phyloP scores from a whole-genome alignment of 2,329 filamentous ascomycete genomes.

The Exophiala viscosa region DNA sequence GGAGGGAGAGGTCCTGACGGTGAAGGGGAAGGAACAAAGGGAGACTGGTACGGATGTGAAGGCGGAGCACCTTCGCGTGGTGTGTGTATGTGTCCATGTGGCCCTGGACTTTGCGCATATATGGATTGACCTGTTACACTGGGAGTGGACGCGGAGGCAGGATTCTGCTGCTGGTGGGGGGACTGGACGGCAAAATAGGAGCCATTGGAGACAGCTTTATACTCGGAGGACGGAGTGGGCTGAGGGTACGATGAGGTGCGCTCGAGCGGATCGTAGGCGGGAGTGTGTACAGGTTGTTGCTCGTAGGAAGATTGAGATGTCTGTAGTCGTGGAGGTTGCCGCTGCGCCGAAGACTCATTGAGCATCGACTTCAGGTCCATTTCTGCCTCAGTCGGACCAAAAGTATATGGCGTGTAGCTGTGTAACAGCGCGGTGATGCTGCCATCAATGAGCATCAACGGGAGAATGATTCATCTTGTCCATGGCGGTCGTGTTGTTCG shows the following conservation, averaged over 20 bases:
- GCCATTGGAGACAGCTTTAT: slow-evolving; percentile 21
- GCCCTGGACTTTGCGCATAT: slow-evolving; percentile 27
- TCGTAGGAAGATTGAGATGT: slow-evolving; percentile 25
- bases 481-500: slow-evolving; percentile 19
- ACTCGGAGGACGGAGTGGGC: slow-evolving; percentile 21
- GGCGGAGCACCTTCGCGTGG: slow-evolving; percentile 21
- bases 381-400: slow-evolving; percentile 17
- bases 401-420: slow-evolving; percentile 23
- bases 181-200: slow-evolving; percentile 28
- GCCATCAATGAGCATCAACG: slow-evolving; percentile 15
- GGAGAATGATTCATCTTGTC: slow-evolving; percentile 7
- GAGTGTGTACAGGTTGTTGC: slow-evolving; percentile 7
- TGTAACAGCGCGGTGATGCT: slow-evolving; percentile 21
- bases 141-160: slow-evolving; percentile 21
- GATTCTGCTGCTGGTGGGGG: slow-evolving; percentile 24
- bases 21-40: slow-evolving; percentile 27
- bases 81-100: slow-evolving; percentile 24
- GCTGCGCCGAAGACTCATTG: slow-evolving; percentile 25
- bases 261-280: slow-evolving; percentile 22
- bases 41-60: slow-evolving; percentile 20
- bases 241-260: slow-evolving; percentile 19
- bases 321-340: slow-evolving; percentile 26
- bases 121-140: slow-evolving; percentile 21
- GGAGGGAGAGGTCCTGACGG: slow-evolving; percentile 20
- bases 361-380: slow-evolving; percentile 31